Evolutionary conservation across 176 grass and related monocot genomes (phyloP).

Genomic region (Phragmites australis): DNA sequence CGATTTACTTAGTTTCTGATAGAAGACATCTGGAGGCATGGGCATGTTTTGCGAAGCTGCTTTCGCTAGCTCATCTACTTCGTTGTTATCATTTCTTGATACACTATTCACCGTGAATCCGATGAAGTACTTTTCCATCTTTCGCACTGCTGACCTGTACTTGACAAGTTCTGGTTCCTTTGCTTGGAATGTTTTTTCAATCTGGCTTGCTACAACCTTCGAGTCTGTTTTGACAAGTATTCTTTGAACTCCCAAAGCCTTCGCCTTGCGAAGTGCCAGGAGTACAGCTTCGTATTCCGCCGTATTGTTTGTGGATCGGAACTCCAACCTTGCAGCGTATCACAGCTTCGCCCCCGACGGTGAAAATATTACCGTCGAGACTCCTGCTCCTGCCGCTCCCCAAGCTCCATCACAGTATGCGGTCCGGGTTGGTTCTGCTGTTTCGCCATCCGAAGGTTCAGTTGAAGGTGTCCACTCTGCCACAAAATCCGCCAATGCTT

Average conservation of each 20-base stretch:
- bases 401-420: no score
- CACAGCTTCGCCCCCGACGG: no score
- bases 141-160: background rate
- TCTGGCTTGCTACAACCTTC: background rate
- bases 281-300: no score
- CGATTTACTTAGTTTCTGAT: background rate
- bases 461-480: no score
- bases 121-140: background rate
- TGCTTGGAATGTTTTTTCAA: background rate
- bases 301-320: no score
- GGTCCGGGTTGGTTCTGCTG: no score
- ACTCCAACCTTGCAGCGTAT: no score
- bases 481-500: no score
- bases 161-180: background rate
- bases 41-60: background rate
- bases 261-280: background rate
- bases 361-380: no score
- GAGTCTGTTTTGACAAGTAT: background rate
- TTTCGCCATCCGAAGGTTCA: no score
- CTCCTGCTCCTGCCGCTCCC: no score
- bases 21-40: background rate
- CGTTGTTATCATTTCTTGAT: background rate
- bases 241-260: background rate
- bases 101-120: background rate
- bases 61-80: background rate